Evolutionary conservation across 164 flowering plant genomes (phyloP).

Genomic region (Chloranthus sessilifolius): DNA sequence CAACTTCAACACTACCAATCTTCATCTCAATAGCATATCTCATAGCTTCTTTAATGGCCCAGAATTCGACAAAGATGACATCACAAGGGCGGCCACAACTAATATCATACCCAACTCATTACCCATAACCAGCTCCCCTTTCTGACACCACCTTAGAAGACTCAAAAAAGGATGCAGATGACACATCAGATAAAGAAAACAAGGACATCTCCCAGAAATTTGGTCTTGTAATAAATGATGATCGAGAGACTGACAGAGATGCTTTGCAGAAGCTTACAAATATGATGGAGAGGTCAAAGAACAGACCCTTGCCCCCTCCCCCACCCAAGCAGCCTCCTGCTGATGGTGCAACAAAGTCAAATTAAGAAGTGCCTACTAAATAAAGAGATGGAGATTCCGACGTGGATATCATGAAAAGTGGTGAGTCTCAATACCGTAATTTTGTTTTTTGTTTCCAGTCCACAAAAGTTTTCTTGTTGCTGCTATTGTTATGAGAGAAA

Average conservation of each 20-base stretch:
- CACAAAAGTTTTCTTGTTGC: too few relatives aligned
- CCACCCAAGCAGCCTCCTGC: slow-evolving; percentile 39
- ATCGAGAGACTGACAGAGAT: slow-evolving; percentile 74
- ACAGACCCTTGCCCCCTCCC: slow-evolving; percentile 71
- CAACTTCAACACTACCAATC: too few relatives aligned
- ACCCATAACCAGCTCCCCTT: too few relatives aligned
- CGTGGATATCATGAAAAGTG: slow-evolving; percentile 48
- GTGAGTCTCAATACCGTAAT: too few relatives aligned
- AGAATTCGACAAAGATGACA: too few relatives aligned
- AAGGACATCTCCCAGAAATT: slow-evolving; percentile 42
- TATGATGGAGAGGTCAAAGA: slow-evolving; percentile 80
- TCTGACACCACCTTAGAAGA: too few relatives aligned
- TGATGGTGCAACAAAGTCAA: slow-evolving; percentile 46
- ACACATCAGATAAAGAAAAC: slow-evolving; percentile 40
- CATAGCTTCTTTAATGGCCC: too few relatives aligned
- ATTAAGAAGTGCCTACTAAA: slow-evolving; percentile 48
- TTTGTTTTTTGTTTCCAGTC: too few relatives aligned
- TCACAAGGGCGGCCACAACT: too few relatives aligned
- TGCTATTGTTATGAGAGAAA: too few relatives aligned
- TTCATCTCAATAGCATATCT: too few relatives aligned
- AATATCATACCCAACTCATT: too few relatives aligned
- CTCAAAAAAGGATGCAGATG: slow-evolving; percentile 40
- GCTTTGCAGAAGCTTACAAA: slow-evolving; percentile 60
- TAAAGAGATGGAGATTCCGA: slow-evolving; percentile 74
- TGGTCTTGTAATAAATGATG: slow-evolving; percentile 91